Conservation (phyloP, 345 rosid species). For the Eucalyptus cloeziana region DNA sequence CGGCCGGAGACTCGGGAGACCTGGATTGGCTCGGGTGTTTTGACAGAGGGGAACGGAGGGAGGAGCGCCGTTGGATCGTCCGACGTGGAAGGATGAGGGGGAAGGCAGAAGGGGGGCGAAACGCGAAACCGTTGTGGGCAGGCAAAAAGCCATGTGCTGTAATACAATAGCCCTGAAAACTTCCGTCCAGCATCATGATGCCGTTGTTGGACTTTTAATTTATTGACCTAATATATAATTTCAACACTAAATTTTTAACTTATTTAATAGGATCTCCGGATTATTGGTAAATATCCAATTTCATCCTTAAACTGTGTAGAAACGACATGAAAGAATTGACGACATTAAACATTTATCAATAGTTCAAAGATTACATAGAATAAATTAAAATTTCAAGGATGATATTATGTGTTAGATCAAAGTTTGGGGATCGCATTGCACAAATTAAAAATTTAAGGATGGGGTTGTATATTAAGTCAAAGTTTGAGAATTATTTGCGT, state of each 20-base stretch:
- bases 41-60: neutral
- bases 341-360: no score
- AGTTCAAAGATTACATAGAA: neutral
- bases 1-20: neutral
- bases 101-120: neutral
- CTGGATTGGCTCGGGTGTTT: neutral
- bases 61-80: neutral
- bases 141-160: neutral
- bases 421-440: fast-evolving
- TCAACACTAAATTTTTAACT: neutral
- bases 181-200: neutral
- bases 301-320: neutral
- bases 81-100: neutral
- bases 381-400: fast-evolving
- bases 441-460: neutral
- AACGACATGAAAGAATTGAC: neutral
- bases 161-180: neutral
- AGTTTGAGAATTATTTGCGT: neutral
- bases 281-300: neutral
- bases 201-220: neutral
- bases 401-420: fast-evolving
- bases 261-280: neutral
- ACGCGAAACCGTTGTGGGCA: neutral
- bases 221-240: neutral
- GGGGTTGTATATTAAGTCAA: fast-evolving